Conservation (phyloP, 768 basidiomycete species). For the Lentinula lateritia region DNA sequence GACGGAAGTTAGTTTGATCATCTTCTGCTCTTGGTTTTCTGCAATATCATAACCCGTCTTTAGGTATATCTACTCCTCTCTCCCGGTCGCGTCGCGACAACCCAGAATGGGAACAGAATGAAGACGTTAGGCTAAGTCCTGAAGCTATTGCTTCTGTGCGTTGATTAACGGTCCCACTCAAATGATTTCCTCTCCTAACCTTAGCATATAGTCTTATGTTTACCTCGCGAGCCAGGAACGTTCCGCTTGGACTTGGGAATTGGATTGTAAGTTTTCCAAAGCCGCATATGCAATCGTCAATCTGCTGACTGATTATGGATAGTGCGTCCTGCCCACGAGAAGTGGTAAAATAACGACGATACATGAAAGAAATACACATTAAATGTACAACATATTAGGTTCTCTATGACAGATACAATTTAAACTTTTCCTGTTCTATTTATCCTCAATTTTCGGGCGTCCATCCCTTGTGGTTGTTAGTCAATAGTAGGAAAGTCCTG, state of each 20-base stretch:
- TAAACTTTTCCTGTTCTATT: too few relatives aligned
- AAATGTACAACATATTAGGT: neutral
- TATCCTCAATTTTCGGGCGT: too few relatives aligned
- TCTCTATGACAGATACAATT: too few relatives aligned
- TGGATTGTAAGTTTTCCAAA: slow-evolving; percentile 51
- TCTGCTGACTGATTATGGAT: neutral
- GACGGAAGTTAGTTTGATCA: slow-evolving; percentile 48
- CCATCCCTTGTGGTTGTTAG: too few relatives aligned
- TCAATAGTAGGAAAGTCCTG: too few relatives aligned
- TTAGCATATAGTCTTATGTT: slow-evolving; percentile 47
- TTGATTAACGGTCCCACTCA: slow-evolving; percentile 3
- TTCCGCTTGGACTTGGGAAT: slow-evolving; percentile 75
- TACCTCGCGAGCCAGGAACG: slow-evolving; percentile 64
- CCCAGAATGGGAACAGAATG: neutral
- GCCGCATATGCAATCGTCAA: too few relatives aligned
- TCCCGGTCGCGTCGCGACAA: neutral
- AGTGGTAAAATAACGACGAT: neutral
- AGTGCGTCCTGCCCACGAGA: slow-evolving; percentile 46
- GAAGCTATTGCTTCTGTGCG: slow-evolving; percentile 4
- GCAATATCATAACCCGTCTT: neutral
- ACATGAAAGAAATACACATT: neutral
- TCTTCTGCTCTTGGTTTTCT: neutral
- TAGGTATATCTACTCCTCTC: slow-evolving; percentile 2
- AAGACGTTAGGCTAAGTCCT: neutral
- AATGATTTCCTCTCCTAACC: slow-evolving; percentile 20